Percentiles rank a stretch among this genome's conserved stretches.
phyloP scores from a whole-genome alignment of 2,329 filamentous ascomycete genomes.

The Pestalotiopsis fici region DNA sequence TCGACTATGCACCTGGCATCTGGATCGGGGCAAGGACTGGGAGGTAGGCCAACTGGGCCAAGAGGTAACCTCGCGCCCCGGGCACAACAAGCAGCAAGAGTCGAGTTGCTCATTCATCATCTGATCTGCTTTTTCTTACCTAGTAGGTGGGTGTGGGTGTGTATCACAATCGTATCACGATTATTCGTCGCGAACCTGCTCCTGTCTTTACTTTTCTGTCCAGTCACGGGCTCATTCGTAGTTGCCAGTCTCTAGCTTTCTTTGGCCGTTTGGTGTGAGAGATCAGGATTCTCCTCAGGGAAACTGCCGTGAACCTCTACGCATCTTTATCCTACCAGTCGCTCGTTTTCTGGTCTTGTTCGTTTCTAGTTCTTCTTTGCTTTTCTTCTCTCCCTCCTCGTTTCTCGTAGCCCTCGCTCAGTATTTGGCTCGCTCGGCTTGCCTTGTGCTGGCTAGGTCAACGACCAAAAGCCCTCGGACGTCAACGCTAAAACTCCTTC shows the following conservation, averaged over 20 bases:
- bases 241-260: background rate
- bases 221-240: background rate
- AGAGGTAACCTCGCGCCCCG: background rate
- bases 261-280: background rate
- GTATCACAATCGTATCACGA: background rate
- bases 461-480: no score
- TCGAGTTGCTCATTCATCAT: background rate
- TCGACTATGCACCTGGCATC: conserved; percentile 2
- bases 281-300: background rate
- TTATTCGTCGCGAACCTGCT: background rate
- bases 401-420: no score
- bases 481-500: background rate
- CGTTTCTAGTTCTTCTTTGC: background rate
- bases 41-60: background rate
- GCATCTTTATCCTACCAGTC: background rate
- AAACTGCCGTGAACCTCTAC: background rate
- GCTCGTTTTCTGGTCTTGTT: background rate
- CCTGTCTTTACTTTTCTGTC: background rate
- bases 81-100: background rate
- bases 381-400: no score
- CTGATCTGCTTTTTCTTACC: no score
- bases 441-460: no score
- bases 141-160: background rate
- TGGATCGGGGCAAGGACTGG: background rate
- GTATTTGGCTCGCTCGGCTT: no score